Evolutionary conservation across 2,329 filamentous ascomycete genomes (phyloP).

Genomic region (Fonsecaea pedrosoi): DNA sequence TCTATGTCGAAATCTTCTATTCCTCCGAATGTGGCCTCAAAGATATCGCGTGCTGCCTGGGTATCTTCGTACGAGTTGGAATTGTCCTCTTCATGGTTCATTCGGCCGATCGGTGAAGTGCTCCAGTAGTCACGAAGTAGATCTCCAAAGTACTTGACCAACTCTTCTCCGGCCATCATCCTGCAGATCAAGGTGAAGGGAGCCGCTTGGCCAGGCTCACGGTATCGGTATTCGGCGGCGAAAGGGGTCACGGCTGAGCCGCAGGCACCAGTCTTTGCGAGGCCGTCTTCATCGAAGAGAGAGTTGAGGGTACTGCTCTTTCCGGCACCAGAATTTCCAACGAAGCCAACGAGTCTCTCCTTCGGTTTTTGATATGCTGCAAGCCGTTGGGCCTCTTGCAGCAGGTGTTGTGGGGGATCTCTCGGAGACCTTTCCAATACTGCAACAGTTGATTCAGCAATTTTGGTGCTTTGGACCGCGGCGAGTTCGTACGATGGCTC

Average conservation of each 20-base stretch:
- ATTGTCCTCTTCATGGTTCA: neutral
- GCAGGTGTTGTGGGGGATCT: neutral
- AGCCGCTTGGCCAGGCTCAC: neutral
- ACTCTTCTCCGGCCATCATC: neutral
- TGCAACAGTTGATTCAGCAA: neutral
- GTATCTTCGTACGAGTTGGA: neutral
- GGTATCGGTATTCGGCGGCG: constrained; percentile 12
- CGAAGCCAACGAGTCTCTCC: constrained; percentile 14
- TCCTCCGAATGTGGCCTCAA: constrained; percentile 1
- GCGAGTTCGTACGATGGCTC: neutral
- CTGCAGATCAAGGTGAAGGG: constrained; percentile 10
- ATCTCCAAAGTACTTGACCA: neutral
- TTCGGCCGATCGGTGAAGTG: neutral
- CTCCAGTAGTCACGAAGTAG: constrained; percentile 2
- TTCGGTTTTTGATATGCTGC: neutral
- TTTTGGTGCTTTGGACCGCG: neutral
- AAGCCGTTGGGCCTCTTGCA: constrained; percentile 1
- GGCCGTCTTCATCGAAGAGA: constrained; percentile 1
- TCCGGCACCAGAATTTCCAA: constrained; percentile 17
- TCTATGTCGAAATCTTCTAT: constrained; percentile 13
- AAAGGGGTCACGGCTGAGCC: constrained; percentile 20
- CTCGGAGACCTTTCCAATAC: neutral
- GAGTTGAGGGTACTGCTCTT: constrained; percentile 23
- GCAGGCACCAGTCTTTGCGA: constrained; percentile 15
- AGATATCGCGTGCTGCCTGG: neutral